Base-by-base conservation (phyloP, 73 alveolate species). In the Breviolum minutum region DNA sequence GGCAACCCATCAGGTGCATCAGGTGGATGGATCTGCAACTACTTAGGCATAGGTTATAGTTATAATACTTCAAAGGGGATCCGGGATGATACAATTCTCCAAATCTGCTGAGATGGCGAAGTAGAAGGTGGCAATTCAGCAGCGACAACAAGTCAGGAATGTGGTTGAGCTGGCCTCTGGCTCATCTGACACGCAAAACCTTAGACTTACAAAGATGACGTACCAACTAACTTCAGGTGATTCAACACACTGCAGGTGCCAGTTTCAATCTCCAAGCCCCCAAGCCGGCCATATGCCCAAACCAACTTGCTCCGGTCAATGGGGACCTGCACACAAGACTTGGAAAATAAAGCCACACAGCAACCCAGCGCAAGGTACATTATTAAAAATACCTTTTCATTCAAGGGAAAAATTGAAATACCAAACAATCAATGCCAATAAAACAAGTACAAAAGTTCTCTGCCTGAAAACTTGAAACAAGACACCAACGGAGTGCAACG, bases 131-230 rank as follows among this genome's bases (percentile, higher is more conserved):
- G 54, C 54, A 2, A 3, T 3, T 2, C 54, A 40, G 54, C 54
- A 68, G 77, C 77, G 77, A 22, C 77, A 17, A 14, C 17, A 17
- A 68, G 17, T 68, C 77, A 68, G 77, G 17, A 68, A 14, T 68
- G 77, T 68, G 77, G 9, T 63, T 48, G 68, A 87, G 68, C 66
- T 20, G 73, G 40, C 98, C 69, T 92, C 98, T 8, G 98, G 98
- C 89, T 92, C 98, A 30, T 92, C 98, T 60, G 98, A 29, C 80
- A 92, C 79, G 66, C 98, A 92, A 64, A 92, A 92, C 98, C 98
- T 92, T 66, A 86, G 54, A 22, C 40, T 77, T 9, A 26, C 87
- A 29, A 27, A 30, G 16, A 20, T 26, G 27, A 73, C 16, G 54
- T 5, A 1, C 30, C 48, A 11, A 8, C 80, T 17, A 30, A 70